Evolutionary conservation across 148 eudicot species (phyloP), one percentile per base, ranked within the genome.

Genomic region (Silene conica): DNA sequence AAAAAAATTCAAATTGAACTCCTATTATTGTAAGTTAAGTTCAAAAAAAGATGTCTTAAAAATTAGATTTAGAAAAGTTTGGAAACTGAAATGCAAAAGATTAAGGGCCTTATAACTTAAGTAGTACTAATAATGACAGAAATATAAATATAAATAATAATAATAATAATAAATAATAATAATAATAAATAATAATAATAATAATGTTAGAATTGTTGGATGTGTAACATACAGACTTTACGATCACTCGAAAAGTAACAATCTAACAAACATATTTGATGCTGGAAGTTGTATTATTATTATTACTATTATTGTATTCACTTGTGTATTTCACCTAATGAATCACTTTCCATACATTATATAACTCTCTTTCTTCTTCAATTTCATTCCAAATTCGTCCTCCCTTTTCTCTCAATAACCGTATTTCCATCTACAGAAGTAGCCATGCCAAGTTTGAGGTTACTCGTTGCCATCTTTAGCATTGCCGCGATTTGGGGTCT

Each of bases 211-310:
- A n/a, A n/a, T n/a, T n/a, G n/a, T n/a, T n/a, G n/a, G n/a, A n/a
- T n/a, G 73, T 21, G 9, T 52, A 61, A 52, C 28, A 73, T n/a
- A 67, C 13, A 67, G 67, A 72, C 82, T 80, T 80, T 66, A 38
- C 18, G 61, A 71, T 80, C 82, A 80, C 82, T 76, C 82, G 75
- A 31, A 75, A 75, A 73, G 50, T 77, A 72, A 69, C 73, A 28
- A 66, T 67, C 57, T 59, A 75, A 80, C 82, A 38, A 75, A 67
- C 82, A 26, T 48, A 26, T 54, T 41, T 4, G 26, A 74, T 18
- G 19, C 43, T 71, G 6, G 48, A 70, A n/a, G n/a, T n/a, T n/a
- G n/a, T n/a, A n/a, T n/a, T n/a, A n/a, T n/a, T n/a, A n/a, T n/a
- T 8, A 57, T 18, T 62, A 1, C 28, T 26, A 31, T 3, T 48